Base-by-base conservation (phyloP, 257 asterid species). In the Solanum stenotomum region DNA sequence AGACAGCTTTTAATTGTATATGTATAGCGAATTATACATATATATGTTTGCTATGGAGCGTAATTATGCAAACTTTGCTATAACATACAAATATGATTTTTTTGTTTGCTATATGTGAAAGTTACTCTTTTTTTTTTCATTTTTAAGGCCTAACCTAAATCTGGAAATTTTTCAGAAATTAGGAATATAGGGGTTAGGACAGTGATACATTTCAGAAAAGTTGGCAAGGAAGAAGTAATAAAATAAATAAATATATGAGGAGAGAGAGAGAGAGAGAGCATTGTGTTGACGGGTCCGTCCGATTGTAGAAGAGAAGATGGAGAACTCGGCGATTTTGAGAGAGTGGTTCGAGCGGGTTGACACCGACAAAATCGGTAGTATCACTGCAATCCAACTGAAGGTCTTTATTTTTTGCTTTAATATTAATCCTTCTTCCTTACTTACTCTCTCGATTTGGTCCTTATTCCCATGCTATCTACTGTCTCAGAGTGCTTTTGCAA, bases 261-360 rank as follows among this genome's bases (percentile, higher is more conserved):
- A 44, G 52, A 44, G 56, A 44, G 49, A 42, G 44, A 40, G 38
- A 37, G 44, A 40, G 49, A 44, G 52, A 44, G 52, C 12, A 22
- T 22, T 59, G 27, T 59, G 67, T 59, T 44, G 52, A 44, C 61
- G 61, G 61, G 61, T 49, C 63, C 61, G 22, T 46, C 59, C 63
- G 63, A 52, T 52, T 52, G 63, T 59, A 22, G 27, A 59, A 59
- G 68, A 59, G 68, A 56, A 23, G n/a, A 94, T 93, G 95, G 98
- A 94, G 89, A 93, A 90, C 90, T 91, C 89, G 74, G 92, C 93
- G 91, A 87, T 91, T 86, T 87, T 94, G 33, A 91, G 90, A 70
- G 98, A 95, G 90, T 95, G 98, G 98, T 95, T 92, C 87, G 96
- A 91, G 76, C 94, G 98, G 84, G 98, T 95, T 89, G 98, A 95